Evolutionary conservation across 192 early-diverging fungal genomes (phyloP), one percentile per base, ranked within the genome.

Genomic region (Ambispora gerdemannii): DNA sequence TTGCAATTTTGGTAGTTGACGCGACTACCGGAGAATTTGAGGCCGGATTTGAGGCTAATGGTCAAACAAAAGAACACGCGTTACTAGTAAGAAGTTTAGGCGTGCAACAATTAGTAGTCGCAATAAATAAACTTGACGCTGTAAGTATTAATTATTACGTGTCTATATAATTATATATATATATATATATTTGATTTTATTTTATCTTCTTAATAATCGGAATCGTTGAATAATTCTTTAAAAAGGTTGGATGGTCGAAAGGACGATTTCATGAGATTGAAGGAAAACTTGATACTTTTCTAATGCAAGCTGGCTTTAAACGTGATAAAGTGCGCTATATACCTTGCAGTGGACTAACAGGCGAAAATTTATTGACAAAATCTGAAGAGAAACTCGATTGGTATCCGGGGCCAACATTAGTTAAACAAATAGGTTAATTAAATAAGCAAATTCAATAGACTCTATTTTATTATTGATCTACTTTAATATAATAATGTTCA

Each of bases 41-140:
- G 75, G 82, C 93, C 4, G 97, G 97, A 13, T 97, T 99, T 80
- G 91, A 95, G 38, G 82, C 83, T 34, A 89, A 92, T 71, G 97
- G 97, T 19, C 96, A 98, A 80, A 98, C 96, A 17, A 90, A 94
- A 55, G 97, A 99, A 77, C 97, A 99, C 69, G 92, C 95, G 0
- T 73, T 97, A 11, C 77, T 99, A 20, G 84, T 95, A n/a, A 78
- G 95, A 58, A 91, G 90, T 81, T 78, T 99, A 47, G 97, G 97
- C 3, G 93, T 99, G 11, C 83, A 84, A 10, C 96, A 98, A 73
- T 71, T 99, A 20, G 84, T 98, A 33, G 89, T 99, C 3, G 93
- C 95, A 0, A 84, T 99, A 20, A 99, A 99, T 82, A 99, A 99
- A 77, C 71, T 99, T 64, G 97, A 99, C 73, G 80, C 73, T 50